A percentile compares a stretch with the other conserved stretches of the same genome.
Evolutionary conservation across 495 filamentous ascomycete genomes (phyloP).

Genomic region (Friedmanniomyces endolithicus): DNA sequence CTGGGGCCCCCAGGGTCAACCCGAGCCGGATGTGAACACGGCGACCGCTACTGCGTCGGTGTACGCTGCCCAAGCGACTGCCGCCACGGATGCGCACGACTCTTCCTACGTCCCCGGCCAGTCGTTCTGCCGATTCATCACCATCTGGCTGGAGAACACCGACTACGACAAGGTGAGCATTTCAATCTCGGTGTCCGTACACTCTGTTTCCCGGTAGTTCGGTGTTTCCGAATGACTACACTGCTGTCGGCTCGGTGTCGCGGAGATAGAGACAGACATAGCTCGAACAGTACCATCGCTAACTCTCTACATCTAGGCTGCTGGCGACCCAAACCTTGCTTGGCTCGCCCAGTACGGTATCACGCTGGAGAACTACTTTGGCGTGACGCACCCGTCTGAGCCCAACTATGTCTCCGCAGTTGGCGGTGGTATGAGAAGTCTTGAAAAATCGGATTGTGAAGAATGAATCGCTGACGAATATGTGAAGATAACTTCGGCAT

Average conservation of each 20-base stretch:
- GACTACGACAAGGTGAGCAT: conserved; percentile 21
- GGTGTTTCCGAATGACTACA: too few relatives aligned
- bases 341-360: conserved; percentile 26
- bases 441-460: too few relatives aligned
- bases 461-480: too few relatives aligned
- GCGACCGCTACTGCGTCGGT: conserved; percentile 13
- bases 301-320: conserved; percentile 5
- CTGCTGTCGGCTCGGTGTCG: too few relatives aligned
- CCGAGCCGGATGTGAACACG: conserved; percentile 12
- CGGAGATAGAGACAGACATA: too few relatives aligned
- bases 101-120: conserved; percentile 28
- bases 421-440: too few relatives aligned
- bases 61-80: conserved; percentile 18
- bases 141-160: conserved; percentile 31
- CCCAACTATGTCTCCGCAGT: conserved; percentile 27
- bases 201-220: too few relatives aligned
- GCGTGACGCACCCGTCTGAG: conserved; percentile 42
- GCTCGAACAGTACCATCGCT: too few relatives aligned
- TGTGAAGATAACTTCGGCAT: conserved; percentile 30
- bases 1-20: not conserved
- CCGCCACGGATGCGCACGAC: conserved; percentile 4
- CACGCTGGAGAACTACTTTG: conserved; percentile 32
- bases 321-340: conserved; percentile 25
- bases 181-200: too few relatives aligned
- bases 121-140: conserved; percentile 26